Base-by-base conservation (phyloP, 768 basidiomycete genomes). In the Termitomyces sp. region DNA sequence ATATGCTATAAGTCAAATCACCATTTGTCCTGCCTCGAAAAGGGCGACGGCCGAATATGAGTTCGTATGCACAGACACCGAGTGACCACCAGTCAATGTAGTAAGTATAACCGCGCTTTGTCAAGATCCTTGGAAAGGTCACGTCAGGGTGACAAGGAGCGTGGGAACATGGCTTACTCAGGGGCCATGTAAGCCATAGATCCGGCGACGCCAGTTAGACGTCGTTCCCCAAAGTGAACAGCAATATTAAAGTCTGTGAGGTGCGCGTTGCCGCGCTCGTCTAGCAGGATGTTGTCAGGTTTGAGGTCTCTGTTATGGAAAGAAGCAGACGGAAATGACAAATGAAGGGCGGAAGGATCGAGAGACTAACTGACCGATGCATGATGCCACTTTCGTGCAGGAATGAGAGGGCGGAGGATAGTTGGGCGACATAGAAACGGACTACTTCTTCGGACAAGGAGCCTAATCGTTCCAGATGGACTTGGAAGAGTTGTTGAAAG, bases 131-230 rank as follows among this genome's bases (percentile, higher is more conserved):
- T 63, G 16, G 48, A 14, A 55, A 52, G 4, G 32, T 58, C 31
- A 61, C 56, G 20, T 61, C 46, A 26, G 58, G 59, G 29, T 50
- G 31, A 46, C 20, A 46, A 32, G 3, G 41, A 53, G 46, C 55
- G 51, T 54, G 48, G 57, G 48, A 50, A 46, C 12, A 42, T 39
- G 44, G 16, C 80, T 55, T 67, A 87, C 84, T 90, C 87, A 2
- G 88, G 88, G 42, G 89, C 95, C 96, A 99, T 99, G 70, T 99
- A 99, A 3, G 96, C 96, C 95, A 98, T 96, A 52, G 93, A 96
- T 9, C 96, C 96, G 24, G 96, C 96, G 0, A 99, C 90, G 24
- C 94, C 94, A 13, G 90, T 94, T 34, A 94, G 74, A 57, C 88
- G 83, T 56, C 91, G 82, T 57, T 97, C 94, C 5, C 88, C 85